phyloP scores from a whole-genome alignment of 1,139 yeast genomes.

The Taphrina confusa region DNA sequence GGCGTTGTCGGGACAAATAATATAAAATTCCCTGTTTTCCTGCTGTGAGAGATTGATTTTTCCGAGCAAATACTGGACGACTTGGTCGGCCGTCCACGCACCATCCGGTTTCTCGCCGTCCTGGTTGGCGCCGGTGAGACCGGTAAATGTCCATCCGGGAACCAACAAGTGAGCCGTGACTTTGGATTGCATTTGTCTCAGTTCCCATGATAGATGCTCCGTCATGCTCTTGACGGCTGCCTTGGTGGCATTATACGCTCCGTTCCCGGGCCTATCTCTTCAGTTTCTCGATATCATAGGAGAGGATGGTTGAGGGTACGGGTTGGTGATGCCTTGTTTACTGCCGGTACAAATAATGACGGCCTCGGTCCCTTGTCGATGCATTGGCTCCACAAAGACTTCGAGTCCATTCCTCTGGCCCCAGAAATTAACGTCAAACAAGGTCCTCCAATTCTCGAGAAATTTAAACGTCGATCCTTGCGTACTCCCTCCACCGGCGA shows the following conservation, averaged over 20 bases:
- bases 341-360: slow-evolving; percentile 43
- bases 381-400: slow-evolving; percentile 41
- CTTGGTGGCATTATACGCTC: slow-evolving; percentile 45
- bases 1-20: slow-evolving; percentile 44
- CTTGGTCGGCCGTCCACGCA: slow-evolving; percentile 45
- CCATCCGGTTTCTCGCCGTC: slow-evolving; percentile 42
- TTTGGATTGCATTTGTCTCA: slow-evolving; percentile 37
- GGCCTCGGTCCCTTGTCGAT: slow-evolving; percentile 38
- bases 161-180: slow-evolving; percentile 43
- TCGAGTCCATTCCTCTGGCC: slow-evolving; percentile 43
- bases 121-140: slow-evolving; percentile 41
- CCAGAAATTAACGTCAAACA: slow-evolving; percentile 43
- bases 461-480: slow-evolving; percentile 39
- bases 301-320: slow-evolving; percentile 21
- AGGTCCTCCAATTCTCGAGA: slow-evolving; percentile 39
- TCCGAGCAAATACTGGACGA: slow-evolving; percentile 41
- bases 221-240: slow-evolving; percentile 44
- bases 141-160: slow-evolving; percentile 45
- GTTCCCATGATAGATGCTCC: slow-evolving; percentile 43
- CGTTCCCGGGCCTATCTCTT: slow-evolving; percentile 42
- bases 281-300: neutral
- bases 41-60: slow-evolving; percentile 35
- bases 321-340: slow-evolving; percentile 45
- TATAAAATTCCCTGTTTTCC: slow-evolving; percentile 42
- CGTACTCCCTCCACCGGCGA: slow-evolving; percentile 38